Evolutionary conservation across 805 yeast genomes (phyloP).

Genomic region (Cyberlindnera euphorbiae): DNA sequence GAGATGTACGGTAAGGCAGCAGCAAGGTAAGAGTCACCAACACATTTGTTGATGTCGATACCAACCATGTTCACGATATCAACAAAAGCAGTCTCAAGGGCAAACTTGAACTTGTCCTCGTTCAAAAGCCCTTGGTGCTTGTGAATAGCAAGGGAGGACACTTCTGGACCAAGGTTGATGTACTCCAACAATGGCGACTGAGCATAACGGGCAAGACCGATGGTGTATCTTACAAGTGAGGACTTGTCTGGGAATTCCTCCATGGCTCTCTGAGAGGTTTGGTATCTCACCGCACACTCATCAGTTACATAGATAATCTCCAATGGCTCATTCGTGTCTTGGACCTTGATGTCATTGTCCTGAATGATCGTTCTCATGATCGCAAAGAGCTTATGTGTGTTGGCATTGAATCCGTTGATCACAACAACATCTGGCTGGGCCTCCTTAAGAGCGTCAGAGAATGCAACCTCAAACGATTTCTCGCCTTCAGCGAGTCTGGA

Average conservation of each 20-base stretch:
- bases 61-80: constrained; percentile 91
- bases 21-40: constrained; percentile 68
- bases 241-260: constrained; percentile 84
- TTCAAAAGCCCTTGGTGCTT: constrained; percentile 71
- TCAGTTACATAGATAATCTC: constrained; percentile 83
- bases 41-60: constrained; percentile 87
- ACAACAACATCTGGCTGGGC: constrained; percentile 87
- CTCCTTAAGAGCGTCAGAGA: constrained; percentile 54
- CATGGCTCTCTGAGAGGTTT: constrained; percentile 69
- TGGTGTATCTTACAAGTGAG: constrained; percentile 72
- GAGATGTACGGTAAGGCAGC: constrained; percentile 70
- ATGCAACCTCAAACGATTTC: constrained; percentile 59
- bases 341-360: constrained; percentile 39
- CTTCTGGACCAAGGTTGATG: constrained; percentile 71
- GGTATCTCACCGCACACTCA: constrained; percentile 87
- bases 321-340: constrained; percentile 42
- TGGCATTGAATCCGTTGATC: constrained; percentile 81
- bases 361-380: constrained; percentile 47
- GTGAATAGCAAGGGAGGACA: constrained; percentile 62
- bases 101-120: constrained; percentile 54
- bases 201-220: constrained; percentile 84
- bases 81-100: constrained; percentile 77
- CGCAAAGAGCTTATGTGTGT: constrained; percentile 56
- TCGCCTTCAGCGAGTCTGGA: constrained; percentile 40
- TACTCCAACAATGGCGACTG: constrained; percentile 94